A percentile compares a stretch with the other conserved stretches of the same genome.
phyloP scores from a whole-genome alignment of 1,284 basidiomycete genomes.

The Ustilago shanxiensis region DNA sequence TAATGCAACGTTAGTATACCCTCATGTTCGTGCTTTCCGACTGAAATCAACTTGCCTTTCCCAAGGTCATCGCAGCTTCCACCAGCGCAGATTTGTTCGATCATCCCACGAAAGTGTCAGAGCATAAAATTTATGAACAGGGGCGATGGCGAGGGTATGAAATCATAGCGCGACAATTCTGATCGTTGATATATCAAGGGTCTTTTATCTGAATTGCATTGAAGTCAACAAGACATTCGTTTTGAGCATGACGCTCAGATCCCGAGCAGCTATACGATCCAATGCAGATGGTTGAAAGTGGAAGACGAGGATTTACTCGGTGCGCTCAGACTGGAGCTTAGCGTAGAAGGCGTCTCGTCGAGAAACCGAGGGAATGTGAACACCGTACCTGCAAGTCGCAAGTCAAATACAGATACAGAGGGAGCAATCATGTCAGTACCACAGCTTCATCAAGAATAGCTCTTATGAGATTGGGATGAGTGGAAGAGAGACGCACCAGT shows the following conservation, averaged over 20 bases:
- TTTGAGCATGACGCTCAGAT: no score
- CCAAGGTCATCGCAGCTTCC: no score
- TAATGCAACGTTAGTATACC: not conserved
- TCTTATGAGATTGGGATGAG: not conserved
- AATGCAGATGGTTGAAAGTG: not conserved
- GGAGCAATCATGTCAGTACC: not conserved
- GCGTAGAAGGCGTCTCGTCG: slow-evolving; percentile 65
- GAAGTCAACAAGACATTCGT: not conserved
- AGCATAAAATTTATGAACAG: not conserved
- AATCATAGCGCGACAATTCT: not conserved
- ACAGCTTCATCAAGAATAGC: not conserved
- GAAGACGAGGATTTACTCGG: slow-evolving; percentile 44
- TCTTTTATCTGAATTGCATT: slow-evolving; percentile 16
- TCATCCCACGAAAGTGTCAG: not conserved
- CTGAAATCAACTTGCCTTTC: no score
- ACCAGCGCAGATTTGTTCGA: no score
- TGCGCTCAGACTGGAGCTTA: slow-evolving; percentile 61
- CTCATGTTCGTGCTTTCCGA: not conserved
- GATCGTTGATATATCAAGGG: not conserved
- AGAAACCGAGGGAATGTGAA: slow-evolving; percentile 64
- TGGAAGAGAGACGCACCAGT: slow-evolving; percentile 55
- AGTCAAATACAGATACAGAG: not conserved
- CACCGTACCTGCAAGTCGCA: slow-evolving; percentile 58
- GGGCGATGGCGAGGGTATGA: not conserved
- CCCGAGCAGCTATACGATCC: not conserved